Evolutionary conservation across 306 rosid genomes (phyloP).

Genomic region (Rosa rugosa): DNA sequence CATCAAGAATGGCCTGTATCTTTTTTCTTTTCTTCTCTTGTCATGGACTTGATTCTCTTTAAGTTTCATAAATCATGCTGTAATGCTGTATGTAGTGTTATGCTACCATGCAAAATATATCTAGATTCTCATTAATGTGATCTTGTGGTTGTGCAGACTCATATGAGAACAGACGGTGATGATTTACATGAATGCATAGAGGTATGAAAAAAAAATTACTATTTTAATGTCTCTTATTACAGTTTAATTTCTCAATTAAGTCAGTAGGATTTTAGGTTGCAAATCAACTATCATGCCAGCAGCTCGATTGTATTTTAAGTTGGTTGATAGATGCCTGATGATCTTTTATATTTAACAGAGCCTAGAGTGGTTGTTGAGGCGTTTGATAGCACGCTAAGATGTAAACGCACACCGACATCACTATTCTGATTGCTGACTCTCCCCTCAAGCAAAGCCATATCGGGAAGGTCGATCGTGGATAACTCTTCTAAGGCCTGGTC

Average conservation of each 20-base stretch:
- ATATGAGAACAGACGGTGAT: slow-evolving; percentile 68
- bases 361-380: slow-evolving; percentile 74
- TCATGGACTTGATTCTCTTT: slow-evolving; percentile 12
- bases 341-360: slow-evolving; percentile 51
- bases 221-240: neutral
- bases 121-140: slow-evolving; percentile 8
- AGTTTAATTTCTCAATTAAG: neutral
- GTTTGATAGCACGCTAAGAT: slow-evolving; percentile 39
- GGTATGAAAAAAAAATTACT: slow-evolving; percentile 43
- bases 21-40: neutral
- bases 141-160: slow-evolving; percentile 70
- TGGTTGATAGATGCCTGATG: slow-evolving; percentile 27
- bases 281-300: slow-evolving; percentile 5
- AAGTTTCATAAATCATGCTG: neutral
- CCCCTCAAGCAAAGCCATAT: slow-evolving; percentile 29
- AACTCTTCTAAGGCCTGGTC: slow-evolving; percentile 22
- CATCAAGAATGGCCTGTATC: neutral
- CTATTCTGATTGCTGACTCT: slow-evolving; percentile 21
- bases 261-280: neutral
- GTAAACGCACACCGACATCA: slow-evolving; percentile 25
- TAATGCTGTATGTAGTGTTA: neutral
- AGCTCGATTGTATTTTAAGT: neutral
- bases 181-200: slow-evolving; percentile 74
- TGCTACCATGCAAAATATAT: neutral
- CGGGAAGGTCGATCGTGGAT: slow-evolving; percentile 11